Evolutionary conservation across 2,329 filamentous ascomycete species (phyloP), one percentile per base, ranked within the genome.

Genomic region (Lanzia echinophila): DNA sequence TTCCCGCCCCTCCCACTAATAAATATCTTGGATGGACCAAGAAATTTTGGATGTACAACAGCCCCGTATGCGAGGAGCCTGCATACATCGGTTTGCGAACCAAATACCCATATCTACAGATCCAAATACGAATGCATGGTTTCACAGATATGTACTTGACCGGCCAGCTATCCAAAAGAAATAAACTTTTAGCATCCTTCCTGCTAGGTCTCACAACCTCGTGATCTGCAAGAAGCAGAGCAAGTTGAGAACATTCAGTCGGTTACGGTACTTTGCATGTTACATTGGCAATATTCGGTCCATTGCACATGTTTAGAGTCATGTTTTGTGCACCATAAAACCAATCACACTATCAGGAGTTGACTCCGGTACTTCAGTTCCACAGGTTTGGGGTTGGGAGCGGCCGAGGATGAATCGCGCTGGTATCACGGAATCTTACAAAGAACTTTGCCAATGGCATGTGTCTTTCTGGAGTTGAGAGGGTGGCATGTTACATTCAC

Each of bases 401-500:
- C 17, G 8, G 38, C 34, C 36, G 44, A 48, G 44, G 20, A 31
- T 38, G 24, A 10, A n/a, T 42, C 19, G 11, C 22, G 6, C 11
- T 13, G 24, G 44, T 48, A 28, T 11, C 28, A 53, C 24, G 22
- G n/a, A 7, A 15, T 42, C 24, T 38, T 13, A 42, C 33, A 8
- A 44, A 44, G 11, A 13, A 15, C 28, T 19, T 24, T 53, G 44
- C n/a, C 19, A 34, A 34, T 28, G 24, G 36, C 28, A 48, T 28
- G 15, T 10, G 11, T 12, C 41, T 17, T 20, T 44, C 11, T 44
- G 47, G 31, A 48, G 15, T 36, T 42, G 20, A 47, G 34, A 42
- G 22, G 3, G 44, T 48, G n/a, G 13, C 19, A 53, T 42, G 50
- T 53, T 53, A 53, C 34, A 31, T 42, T 8, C 13, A 41, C 50